Evolutionary conservation across 176 grass and related monocot species (phyloP).

Genomic region (barley (Hordeum vulgare)): DNA sequence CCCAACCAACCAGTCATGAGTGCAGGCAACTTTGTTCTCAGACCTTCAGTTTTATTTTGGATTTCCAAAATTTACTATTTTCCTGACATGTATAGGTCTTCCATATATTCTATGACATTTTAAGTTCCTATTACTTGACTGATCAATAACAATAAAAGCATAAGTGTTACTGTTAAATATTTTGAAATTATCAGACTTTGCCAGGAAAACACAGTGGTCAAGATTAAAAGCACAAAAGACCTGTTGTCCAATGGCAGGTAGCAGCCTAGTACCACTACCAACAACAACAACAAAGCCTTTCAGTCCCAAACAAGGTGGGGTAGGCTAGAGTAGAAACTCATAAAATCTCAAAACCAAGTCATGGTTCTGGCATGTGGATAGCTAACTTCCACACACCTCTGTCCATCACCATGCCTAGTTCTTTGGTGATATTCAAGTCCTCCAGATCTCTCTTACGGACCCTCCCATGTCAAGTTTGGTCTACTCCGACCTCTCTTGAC

Average conservation of each 20-base stretch:
- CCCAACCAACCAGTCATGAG: background rate
- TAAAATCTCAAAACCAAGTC: no score
- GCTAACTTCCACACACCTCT: no score
- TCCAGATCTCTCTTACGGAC: no score
- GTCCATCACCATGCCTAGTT: no score
- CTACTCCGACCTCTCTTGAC: no score
- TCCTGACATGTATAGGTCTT: background rate
- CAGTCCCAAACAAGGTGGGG: no score
- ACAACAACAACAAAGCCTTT: background rate
- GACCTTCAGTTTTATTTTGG: background rate
- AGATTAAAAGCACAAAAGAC: background rate
- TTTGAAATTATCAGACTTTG: background rate
- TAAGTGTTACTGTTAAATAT: background rate
- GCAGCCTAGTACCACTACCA: background rate
- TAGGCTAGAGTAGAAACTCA: no score
- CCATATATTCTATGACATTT: background rate
- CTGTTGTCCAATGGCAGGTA: background rate
- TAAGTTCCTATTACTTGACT: background rate
- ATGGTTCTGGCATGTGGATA: no score
- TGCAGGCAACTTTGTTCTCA: background rate
- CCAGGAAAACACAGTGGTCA: background rate
- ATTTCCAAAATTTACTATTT: background rate
- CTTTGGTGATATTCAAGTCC: no score
- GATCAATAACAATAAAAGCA: slow-evolving; percentile 7
- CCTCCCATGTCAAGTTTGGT: no score